These are phyloP conservation scores for Wickerhamomyces canadensis DNA, from an alignment of 805 yeast genomes.

Conservation along the genomic window DNA sequence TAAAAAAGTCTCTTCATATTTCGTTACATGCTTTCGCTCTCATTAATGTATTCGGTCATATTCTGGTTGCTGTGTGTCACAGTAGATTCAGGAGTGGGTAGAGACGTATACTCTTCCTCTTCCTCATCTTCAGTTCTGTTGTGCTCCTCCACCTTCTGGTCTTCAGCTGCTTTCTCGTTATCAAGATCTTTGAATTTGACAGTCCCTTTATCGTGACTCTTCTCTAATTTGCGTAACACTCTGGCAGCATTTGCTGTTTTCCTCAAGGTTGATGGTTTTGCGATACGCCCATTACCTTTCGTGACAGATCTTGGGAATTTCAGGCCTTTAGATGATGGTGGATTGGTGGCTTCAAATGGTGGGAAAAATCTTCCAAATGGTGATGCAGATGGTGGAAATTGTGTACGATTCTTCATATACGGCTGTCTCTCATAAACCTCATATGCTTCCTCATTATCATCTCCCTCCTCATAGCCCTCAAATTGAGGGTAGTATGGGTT, in stretches of 20 bases:
- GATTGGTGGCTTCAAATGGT: slow-evolving; percentile 24
- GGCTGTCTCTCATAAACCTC: slow-evolving; percentile 5
- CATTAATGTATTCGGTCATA: not conserved
- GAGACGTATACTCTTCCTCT: slow-evolving; percentile 12
- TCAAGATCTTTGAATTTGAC: not conserved
- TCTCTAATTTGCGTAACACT: not conserved
- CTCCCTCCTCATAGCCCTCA: slow-evolving; percentile 1
- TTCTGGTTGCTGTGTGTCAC: slow-evolving; percentile 1
- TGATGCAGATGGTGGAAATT: slow-evolving; percentile 8
- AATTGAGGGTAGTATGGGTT: slow-evolving; percentile 4
- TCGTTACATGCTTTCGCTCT: too few relatives aligned
- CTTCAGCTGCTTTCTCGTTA: not conserved
- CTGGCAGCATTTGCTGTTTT: not conserved
- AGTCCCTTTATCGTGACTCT: not conserved
- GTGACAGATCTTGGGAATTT: slow-evolving; percentile 8
- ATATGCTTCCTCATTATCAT: slow-evolving; percentile 13
- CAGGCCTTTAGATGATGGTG: slow-evolving; percentile 15
- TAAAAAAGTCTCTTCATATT: too few relatives aligned
- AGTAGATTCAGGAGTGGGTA: slow-evolving; percentile 25
- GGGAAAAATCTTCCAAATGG: slow-evolving; percentile 24
- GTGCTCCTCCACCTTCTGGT: not conserved
- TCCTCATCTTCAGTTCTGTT: not conserved
- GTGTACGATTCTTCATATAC: not conserved
- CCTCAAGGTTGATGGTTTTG: slow-evolving; percentile 1
- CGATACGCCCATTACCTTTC: not conserved